Evolutionary conservation across 129 eudicot species (phyloP).

Genomic region (Heracleum sosnowskyi): DNA sequence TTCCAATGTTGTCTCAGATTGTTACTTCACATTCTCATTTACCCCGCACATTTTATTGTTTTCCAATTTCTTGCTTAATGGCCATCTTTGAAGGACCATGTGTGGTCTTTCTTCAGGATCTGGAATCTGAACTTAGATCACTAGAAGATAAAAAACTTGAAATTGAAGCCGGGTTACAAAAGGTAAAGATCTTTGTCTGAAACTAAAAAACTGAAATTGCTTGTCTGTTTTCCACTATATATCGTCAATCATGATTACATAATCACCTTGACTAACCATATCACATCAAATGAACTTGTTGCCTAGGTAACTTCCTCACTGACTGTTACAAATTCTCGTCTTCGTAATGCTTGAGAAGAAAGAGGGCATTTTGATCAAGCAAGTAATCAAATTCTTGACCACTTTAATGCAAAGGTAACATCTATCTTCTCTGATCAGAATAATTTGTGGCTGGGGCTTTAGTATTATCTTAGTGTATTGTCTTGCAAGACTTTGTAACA

Average conservation of each 20-base stretch:
- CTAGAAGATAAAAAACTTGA: slow-evolving; percentile 43
- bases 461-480: too few relatives aligned
- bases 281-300: slow-evolving; percentile 15
- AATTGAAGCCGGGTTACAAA: slow-evolving; percentile 51
- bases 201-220: too few relatives aligned
- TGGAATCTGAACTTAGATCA: slow-evolving; percentile 48
- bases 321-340: slow-evolving; percentile 44
- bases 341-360: slow-evolving; percentile 70
- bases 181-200: slow-evolving; percentile 29
- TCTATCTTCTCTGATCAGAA: too few relatives aligned
- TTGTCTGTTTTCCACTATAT: neutral
- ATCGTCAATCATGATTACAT: neutral
- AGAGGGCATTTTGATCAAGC: too few relatives aligned
- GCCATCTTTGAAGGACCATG: neutral
- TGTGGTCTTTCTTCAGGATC: slow-evolving; percentile 43
- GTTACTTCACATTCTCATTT: neutral
- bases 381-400: too few relatives aligned
- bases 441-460: too few relatives aligned
- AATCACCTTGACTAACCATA: neutral
- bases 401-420: too few relatives aligned
- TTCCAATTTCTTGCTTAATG: neutral
- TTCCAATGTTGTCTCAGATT: neutral
- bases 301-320: slow-evolving; percentile 42
- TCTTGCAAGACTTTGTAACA: too few relatives aligned
- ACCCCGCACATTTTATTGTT: neutral